Conservation (phyloP, 257 asterid species). For the Solanum bulbocastanum region DNA sequence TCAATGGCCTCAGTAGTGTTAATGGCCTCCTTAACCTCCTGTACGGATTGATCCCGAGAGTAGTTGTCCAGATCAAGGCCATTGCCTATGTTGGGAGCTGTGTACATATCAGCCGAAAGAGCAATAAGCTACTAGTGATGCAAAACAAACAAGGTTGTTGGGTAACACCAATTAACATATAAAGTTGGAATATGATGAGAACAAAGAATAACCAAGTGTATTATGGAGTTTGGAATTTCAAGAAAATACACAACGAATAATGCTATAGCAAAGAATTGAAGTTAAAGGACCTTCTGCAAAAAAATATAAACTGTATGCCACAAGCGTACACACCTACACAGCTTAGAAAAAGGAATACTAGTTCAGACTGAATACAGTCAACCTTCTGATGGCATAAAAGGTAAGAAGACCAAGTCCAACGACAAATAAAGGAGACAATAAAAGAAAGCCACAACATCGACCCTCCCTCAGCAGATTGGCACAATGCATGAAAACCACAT, state of each 20-base stretch:
- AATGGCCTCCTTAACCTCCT: conserved; percentile 6
- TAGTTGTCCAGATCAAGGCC: conserved; percentile 74
- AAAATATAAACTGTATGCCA: neutral
- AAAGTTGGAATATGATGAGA: neutral
- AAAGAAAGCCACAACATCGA: neutral
- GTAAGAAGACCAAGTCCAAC: neutral
- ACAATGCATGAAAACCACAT: neutral
- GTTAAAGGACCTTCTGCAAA: no score
- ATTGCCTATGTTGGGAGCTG: conserved; percentile 52
- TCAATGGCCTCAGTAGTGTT: conserved; percentile 10
- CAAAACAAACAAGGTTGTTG: neutral
- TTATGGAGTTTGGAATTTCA: neutral
- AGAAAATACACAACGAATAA: neutral
- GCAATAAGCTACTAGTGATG: neutral
- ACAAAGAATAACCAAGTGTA: neutral
- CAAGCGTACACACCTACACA: neutral
- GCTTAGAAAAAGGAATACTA: neutral
- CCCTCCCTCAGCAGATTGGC: neutral
- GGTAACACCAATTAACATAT: neutral
- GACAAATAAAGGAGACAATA: neutral
- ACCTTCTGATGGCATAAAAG: neutral
- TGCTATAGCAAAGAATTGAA: no score
- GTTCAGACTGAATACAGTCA: neutral
- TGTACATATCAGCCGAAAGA: neutral
- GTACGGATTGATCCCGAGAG: conserved; percentile 59